Conservation (phyloP, 169 alveolate species). For the Eimeria tenella region DNA sequence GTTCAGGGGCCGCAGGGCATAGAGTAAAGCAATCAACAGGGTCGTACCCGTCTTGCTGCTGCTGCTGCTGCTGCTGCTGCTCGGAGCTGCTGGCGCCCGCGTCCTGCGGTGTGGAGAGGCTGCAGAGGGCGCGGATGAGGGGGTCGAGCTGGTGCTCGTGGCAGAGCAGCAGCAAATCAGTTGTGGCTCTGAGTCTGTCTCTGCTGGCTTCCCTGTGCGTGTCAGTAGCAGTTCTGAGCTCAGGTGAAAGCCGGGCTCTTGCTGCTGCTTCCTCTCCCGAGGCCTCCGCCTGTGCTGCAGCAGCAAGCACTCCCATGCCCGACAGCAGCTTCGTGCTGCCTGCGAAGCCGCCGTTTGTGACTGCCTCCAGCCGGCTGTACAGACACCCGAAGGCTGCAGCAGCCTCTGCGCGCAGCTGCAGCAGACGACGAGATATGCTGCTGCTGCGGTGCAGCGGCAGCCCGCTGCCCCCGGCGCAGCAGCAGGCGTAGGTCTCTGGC, state of each 20-base stretch:
- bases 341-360: constrained; percentile 62
- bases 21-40: not conserved
- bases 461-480: constrained; percentile 59
- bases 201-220: constrained; percentile 29
- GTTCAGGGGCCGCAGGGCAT: not conserved
- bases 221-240: constrained; percentile 23
- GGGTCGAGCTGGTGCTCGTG: constrained; percentile 52
- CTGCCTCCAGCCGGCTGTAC: constrained; percentile 59
- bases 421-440: not conserved
- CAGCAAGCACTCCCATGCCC: constrained; percentile 74
- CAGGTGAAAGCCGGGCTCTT: constrained; percentile 11
- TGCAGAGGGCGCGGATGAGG: constrained; percentile 37
- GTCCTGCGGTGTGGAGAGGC: not conserved
- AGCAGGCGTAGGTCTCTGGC: constrained; percentile 53
- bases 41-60: not conserved
- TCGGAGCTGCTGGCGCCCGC: not conserved
- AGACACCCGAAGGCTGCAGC: constrained; percentile 47
- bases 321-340: constrained; percentile 77
- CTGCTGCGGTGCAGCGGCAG: constrained; percentile 9
- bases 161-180: constrained; percentile 46
- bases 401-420: constrained; percentile 69
- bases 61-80: constrained; percentile 15
- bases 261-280: constrained; percentile 33
- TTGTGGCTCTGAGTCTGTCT: constrained; percentile 49
- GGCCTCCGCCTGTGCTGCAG: constrained; percentile 65